These are phyloP conservation scores for Meyerozyma athensensis DNA, from an alignment of 1,139 yeast genomes.

Conservation along the genomic window DNA sequence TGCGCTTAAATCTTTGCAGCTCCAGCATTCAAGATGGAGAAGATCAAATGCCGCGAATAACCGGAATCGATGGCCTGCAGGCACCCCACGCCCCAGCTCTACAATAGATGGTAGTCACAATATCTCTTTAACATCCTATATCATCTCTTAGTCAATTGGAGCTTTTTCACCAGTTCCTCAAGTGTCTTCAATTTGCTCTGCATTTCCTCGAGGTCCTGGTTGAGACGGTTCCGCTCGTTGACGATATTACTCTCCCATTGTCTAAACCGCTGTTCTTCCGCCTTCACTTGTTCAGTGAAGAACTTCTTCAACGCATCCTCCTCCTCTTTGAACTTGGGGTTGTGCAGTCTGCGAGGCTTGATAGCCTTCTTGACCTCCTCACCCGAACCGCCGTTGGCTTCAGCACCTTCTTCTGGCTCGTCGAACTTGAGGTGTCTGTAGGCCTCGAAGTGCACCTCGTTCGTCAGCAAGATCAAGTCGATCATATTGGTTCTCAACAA, in stretches of 20 bases:
- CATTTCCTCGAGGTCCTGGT: constrained; percentile 88
- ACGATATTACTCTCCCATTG: constrained; percentile 98
- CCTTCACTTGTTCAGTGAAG: constrained; percentile 97
- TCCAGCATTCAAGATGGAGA: background rate
- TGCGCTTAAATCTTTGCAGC: constrained; percentile 43
- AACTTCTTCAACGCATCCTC: constrained; percentile 91
- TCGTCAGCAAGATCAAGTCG: constrained; percentile 84
- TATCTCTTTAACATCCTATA: background rate
- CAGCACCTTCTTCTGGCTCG: constrained; percentile 26
- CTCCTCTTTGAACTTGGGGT: constrained; percentile 93
- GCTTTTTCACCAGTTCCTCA: constrained; percentile 67
- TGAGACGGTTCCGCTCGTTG: constrained; percentile 88
- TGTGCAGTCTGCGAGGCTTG: constrained; percentile 56
- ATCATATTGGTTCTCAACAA: constrained; percentile 90
- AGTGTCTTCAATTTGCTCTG: constrained; percentile 66
- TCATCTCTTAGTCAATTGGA: constrained; percentile 49
- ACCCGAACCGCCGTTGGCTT: constrained; percentile 22
- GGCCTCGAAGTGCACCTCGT: constrained; percentile 86
- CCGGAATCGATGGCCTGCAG: background rate
- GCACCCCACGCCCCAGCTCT: background rate
- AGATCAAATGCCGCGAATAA: constrained; percentile 2
- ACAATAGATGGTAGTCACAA: background rate
- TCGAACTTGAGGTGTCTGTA: constrained; percentile 76
- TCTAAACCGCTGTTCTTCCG: constrained; percentile 94
- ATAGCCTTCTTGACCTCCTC: constrained; percentile 33